Evolutionary conservation across 257 asterid genomes (phyloP), one percentile per base, ranked within the genome.

Genomic region (Gentiana dahurica): DNA sequence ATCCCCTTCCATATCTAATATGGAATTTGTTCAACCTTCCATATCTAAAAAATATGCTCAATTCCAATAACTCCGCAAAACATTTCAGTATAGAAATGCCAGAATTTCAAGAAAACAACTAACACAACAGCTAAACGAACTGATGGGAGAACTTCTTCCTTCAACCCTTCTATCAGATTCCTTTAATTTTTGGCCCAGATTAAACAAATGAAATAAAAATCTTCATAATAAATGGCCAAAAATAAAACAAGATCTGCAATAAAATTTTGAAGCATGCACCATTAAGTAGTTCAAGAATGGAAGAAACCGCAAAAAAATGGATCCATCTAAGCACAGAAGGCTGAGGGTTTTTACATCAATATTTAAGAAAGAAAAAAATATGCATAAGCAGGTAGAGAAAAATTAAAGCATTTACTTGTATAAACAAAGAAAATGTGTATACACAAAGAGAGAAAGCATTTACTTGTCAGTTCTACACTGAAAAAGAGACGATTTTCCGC

Each of bases 241-340:
- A n/a, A 57, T 70, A 62, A 62, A 59, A 41, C 59, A 62, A 67
- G 73, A 72, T 73, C 74, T 67, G 74, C 58, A 44, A 36, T 36
- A 53, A 51, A 51, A 60, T 36, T 44, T 62, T 44, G 15, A 34
- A 47, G 73, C 41, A 59, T 59, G 62, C 51, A 88, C 95, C 95
- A 80, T 79, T 69, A 35, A 78, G 83, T 45, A 80, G 89, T 71
- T 76, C 74, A 38, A 54, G 43, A 60, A 24, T 62, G 65, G 82
- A 78, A 63, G 72, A 72, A 47, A 71, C 69, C 79, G 71, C 67
- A 68, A 71, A 24, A 78, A 65, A 64, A 65, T 47, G 58, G 73
- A 73, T 78, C 94, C 89, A 83, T 83, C 47, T 45, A 55, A 59
- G 62, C 61, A 63, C 46, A 45, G 49, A 54, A 54, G 62, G 68